A percentile compares a stretch with the other conserved stretches of the same genome.
These are phyloP conservation scores for Talaromyces marneffei DNA, from an alignment of 2,329 filamentous ascomycete species.

Conservation along the genomic window DNA sequence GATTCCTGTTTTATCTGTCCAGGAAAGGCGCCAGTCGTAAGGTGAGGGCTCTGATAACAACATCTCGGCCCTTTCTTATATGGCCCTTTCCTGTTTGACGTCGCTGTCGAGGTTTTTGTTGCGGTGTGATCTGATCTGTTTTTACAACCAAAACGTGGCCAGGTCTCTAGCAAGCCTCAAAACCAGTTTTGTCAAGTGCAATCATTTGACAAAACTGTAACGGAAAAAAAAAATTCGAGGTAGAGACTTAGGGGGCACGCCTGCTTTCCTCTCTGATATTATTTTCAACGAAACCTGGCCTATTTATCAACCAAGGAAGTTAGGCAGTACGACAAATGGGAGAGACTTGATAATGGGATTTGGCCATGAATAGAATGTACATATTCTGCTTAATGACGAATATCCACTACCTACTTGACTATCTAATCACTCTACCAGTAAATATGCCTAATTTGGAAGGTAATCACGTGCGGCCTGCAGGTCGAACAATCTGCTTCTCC, in stretches of 20 bases:
- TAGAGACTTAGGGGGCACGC: not conserved
- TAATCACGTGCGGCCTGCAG: not conserved
- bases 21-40: slow-evolving; percentile 25
- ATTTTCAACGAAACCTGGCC: not conserved
- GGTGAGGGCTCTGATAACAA: slow-evolving; percentile 59
- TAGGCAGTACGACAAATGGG: not conserved
- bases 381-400: not conserved
- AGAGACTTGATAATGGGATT: not conserved
- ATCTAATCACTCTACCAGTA: not conserved
- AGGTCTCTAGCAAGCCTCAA: slow-evolving; percentile 60
- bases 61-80: slow-evolving; percentile 55
- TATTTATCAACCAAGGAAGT: not conserved
- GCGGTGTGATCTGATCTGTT: slow-evolving; percentile 66
- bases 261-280: not conserved
- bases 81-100: slow-evolving; percentile 16
- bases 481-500: not conserved
- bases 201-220: not conserved
- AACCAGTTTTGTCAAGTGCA: slow-evolving; percentile 30
- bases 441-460: not conserved
- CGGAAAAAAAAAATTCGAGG: not conserved
- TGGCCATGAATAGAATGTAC: not conserved
- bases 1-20: not conserved
- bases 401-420: not conserved
- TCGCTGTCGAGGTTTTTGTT: slow-evolving; percentile 28
- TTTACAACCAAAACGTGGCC: slow-evolving; percentile 70